Percentiles rank a stretch among this genome's conserved stretches.
Conservation (phyloP, 2,329 filamentous ascomycete species). For the Teratosphaeria viscida region DNA sequence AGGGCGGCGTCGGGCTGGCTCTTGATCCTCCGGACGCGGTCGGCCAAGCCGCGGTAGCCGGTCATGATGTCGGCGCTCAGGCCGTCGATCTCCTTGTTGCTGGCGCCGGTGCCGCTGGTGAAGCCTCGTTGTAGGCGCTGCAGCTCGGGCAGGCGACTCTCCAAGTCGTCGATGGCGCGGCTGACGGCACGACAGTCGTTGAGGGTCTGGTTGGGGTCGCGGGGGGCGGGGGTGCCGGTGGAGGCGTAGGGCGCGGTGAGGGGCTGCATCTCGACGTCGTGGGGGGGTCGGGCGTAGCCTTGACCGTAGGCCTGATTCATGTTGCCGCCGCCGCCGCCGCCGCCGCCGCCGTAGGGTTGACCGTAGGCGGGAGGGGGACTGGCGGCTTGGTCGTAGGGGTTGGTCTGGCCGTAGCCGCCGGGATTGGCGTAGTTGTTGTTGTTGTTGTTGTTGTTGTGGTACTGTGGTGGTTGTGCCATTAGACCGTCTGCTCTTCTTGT, state of each 20-base stretch:
- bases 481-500: background rate
- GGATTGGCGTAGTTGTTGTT: constrained; percentile 25
- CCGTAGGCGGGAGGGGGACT: constrained; percentile 18
- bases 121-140: constrained; percentile 62
- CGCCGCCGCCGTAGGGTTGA: constrained; percentile 13
- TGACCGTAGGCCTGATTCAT: constrained; percentile 5
- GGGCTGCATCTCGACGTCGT: constrained; percentile 61
- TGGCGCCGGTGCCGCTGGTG: constrained; percentile 55
- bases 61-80: constrained; percentile 73
- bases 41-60: constrained; percentile 67
- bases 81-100: constrained; percentile 56
- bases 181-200: constrained; percentile 79
- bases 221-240: constrained; percentile 13
- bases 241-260: constrained; percentile 32
- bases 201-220: constrained; percentile 65
- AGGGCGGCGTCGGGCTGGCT: constrained; percentile 61
- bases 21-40: constrained; percentile 74
- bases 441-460: constrained; percentile 26
- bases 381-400: constrained; percentile 39
- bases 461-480: constrained; percentile 10
- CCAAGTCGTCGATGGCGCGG: constrained; percentile 62
- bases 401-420: constrained; percentile 43
- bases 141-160: constrained; percentile 61
- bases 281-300: constrained; percentile 1
- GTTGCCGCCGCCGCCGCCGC: constrained; percentile 8